Evolutionary conservation across 2,329 filamentous ascomycete genomes (phyloP).

Genomic region (Aspergillus pseudoglaucus): DNA sequence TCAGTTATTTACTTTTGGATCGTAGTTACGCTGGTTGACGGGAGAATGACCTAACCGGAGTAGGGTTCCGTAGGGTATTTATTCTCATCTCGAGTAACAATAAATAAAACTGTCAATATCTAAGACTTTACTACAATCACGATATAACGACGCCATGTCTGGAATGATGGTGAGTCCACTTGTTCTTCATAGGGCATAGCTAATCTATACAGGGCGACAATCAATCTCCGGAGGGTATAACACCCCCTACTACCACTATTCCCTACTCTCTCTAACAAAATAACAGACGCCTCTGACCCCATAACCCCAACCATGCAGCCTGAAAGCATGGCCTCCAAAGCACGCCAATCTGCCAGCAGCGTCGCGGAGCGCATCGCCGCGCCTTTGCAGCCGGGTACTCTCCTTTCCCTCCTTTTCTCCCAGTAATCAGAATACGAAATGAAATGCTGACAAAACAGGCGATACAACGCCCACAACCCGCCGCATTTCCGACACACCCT

Average conservation of each 20-base stretch:
- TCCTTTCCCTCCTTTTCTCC: not conserved
- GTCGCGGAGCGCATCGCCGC: constrained; percentile 12
- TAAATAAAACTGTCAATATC: not conserved
- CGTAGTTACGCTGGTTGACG: not conserved
- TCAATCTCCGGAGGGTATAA: constrained; percentile 6
- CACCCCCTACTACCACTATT: not conserved
- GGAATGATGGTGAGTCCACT: constrained; percentile 7
- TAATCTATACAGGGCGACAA: constrained; percentile 12
- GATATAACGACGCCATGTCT: constrained; percentile 7
- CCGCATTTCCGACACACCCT: not conserved
- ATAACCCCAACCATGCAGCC: constrained; percentile 10
- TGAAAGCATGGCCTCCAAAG: constrained; percentile 6
- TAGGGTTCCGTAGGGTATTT: not conserved
- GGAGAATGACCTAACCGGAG: not conserved
- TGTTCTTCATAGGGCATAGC: too few species aligned
- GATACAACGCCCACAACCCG: not conserved
- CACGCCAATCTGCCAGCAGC: constrained; percentile 14
- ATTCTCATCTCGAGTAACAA: not conserved
- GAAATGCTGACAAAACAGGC: not conserved
- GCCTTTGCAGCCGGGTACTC: constrained; percentile 17
- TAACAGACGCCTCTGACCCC: constrained; percentile 12
- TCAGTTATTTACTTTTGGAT: too few species aligned
- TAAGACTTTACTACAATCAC: not conserved
- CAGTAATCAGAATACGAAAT: not conserved
- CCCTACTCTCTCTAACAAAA: not conserved